phyloP scores from a whole-genome alignment of 352 stramenopile genomes.

The Globisporangium middletonii region DNA sequence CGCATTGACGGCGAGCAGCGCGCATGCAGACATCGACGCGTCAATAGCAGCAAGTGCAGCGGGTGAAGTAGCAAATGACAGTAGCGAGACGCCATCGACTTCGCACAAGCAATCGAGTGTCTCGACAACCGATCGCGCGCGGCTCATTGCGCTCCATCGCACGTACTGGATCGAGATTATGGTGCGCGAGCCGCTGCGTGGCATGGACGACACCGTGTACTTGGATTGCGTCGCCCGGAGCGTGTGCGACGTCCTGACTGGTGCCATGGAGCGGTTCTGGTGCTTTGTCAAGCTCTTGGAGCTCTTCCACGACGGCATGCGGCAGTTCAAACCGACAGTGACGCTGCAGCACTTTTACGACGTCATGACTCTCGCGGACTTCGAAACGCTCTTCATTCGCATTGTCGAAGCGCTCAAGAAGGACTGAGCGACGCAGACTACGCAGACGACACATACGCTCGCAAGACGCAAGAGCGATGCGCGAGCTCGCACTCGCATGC shows the following conservation, averaged over 20 bases:
- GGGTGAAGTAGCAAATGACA: neutral
- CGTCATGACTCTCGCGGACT: slow-evolving; percentile 28
- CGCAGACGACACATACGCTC: too few relatives aligned
- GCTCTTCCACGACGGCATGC: slow-evolving; percentile 44
- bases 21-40: neutral
- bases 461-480: too few relatives aligned
- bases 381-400: slow-evolving; percentile 66
- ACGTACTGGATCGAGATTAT: slow-evolving; percentile 39
- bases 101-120: neutral
- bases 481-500: neutral
- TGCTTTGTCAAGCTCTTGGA: slow-evolving; percentile 56
- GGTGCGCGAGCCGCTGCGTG: slow-evolving; percentile 17
- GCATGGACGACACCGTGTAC: slow-evolving; percentile 38
- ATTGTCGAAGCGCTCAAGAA: slow-evolving; percentile 38
- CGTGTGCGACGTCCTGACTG: slow-evolving; percentile 33
- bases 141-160: slow-evolving; percentile 33
- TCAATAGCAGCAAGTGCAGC: slow-evolving; percentile 1
- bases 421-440: slow-evolving; percentile 4
- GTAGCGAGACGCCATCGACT: neutral
- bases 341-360: slow-evolving; percentile 31
- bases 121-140: slow-evolving; percentile 5
- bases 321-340: slow-evolving; percentile 37
- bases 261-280: slow-evolving; percentile 62
- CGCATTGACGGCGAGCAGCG: neutral
- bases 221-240: slow-evolving; percentile 26